A percentile compares a stretch with the other conserved stretches of the same genome.
These are phyloP conservation scores for Holtermanniella nyarrowii DNA, from an alignment of 768 basidiomycete species.

Conservation along the genomic window DNA sequence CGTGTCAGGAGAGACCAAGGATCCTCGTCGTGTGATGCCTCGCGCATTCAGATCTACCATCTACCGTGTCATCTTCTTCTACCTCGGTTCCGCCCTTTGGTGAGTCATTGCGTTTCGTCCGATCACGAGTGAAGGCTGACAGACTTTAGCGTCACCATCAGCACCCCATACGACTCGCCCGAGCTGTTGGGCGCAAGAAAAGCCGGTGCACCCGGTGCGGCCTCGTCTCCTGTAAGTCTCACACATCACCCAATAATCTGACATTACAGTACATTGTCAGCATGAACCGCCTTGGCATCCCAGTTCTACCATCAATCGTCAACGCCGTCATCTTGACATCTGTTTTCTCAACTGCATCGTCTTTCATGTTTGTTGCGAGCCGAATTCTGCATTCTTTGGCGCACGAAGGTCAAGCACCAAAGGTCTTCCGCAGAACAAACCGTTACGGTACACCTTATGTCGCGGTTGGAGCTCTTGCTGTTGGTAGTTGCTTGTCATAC, in stretches of 20 bases:
- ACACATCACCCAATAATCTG: no score
- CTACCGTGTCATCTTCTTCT: constrained; percentile 15
- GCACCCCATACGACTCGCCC: constrained; percentile 5
- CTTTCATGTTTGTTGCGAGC: constrained; percentile 12
- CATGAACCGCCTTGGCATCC: constrained; percentile 13
- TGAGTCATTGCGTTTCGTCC: no score
- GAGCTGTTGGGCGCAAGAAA: constrained; percentile 16
- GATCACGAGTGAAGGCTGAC: no score
- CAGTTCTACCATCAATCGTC: constrained; percentile 10
- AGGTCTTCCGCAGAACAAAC: constrained; percentile 9
- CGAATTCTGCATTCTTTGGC: constrained; percentile 9
- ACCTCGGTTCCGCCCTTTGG: constrained; percentile 15
- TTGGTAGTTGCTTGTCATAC: constrained; percentile 12
- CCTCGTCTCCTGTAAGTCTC: constrained; percentile 13
- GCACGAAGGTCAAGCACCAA: constrained; percentile 9
- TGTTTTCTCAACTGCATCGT: constrained; percentile 6
- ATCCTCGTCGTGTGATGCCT: constrained; percentile 17
- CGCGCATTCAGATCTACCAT: constrained; percentile 18
- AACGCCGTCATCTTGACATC: constrained; percentile 11
- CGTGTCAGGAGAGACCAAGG: constrained; percentile 14
- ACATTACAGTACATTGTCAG: constrained; percentile 6
- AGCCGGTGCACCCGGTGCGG: constrained; percentile 17
- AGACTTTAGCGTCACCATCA: constrained; percentile 10
- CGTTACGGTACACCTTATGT: constrained; percentile 14
- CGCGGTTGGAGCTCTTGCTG: constrained; percentile 10